Conservation (phyloP, 495 filamentous ascomycete species). For the Lepraria neglecta region DNA sequence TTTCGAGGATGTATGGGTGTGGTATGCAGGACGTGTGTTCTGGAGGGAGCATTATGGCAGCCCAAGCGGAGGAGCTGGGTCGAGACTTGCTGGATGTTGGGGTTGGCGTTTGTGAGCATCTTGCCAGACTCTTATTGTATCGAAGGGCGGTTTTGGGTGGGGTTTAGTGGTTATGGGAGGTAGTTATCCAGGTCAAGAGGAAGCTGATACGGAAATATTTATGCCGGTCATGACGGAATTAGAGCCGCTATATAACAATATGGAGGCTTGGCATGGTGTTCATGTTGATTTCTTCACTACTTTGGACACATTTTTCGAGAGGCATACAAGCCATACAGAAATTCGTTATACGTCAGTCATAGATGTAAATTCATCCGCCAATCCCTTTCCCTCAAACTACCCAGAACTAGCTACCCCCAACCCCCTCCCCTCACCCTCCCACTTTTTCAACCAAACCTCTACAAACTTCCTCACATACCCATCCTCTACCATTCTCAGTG, state of each 20-base stretch:
- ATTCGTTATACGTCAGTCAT: neutral
- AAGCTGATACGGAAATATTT: no score
- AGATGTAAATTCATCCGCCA: neutral
- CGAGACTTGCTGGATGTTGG: neutral
- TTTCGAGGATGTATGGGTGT: neutral
- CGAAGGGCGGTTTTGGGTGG: no score
- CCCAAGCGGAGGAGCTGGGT: conserved; percentile 3
- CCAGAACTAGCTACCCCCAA: conserved; percentile 9
- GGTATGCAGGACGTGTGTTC: neutral
- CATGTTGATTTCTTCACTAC: no score
- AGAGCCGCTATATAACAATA: no score
- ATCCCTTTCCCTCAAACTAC: neutral
- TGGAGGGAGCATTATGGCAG: neutral
- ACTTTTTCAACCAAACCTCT: conserved; percentile 23
- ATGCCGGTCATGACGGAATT: no score
- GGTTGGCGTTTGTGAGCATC: neutral
- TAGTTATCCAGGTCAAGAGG: no score
- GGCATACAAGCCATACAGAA: neutral
- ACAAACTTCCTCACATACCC: conserved; percentile 24
- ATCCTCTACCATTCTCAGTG: conserved; percentile 14
- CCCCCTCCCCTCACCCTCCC: conserved; percentile 14
- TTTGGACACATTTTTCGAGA: no score
- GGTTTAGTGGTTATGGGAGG: no score
- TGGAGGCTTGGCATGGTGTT: no score
- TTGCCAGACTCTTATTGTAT: no score